Evolutionary conservation across 2,329 filamentous ascomycete species (phyloP).

Genomic region (Akanthomyces dipterigenus): DNA sequence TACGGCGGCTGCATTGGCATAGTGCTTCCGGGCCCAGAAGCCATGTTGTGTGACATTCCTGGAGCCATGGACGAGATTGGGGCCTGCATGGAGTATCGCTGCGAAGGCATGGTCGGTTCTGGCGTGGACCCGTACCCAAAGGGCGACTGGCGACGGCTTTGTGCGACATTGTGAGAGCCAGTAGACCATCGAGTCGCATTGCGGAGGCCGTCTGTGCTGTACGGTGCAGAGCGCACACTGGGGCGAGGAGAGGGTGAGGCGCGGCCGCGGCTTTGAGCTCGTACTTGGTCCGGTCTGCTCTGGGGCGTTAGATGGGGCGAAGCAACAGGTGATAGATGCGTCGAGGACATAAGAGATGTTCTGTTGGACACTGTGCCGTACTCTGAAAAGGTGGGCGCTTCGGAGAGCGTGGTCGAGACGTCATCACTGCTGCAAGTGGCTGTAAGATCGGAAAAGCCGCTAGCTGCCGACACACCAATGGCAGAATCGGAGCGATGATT

Average conservation of each 20-base stretch:
- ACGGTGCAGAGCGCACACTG: constrained; percentile 61
- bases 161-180: constrained; percentile 58
- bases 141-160: constrained; percentile 50
- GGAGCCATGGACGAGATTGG: constrained; percentile 20
- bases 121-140: constrained; percentile 57
- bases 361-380: constrained; percentile 61
- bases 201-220: constrained; percentile 59
- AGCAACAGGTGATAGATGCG: constrained; percentile 64
- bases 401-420: constrained; percentile 58
- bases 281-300: constrained; percentile 52
- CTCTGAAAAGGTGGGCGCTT: constrained; percentile 62
- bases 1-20: constrained; percentile 39
- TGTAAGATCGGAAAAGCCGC: constrained; percentile 59
- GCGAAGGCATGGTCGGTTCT: constrained; percentile 51
- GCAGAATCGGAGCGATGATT: constrained; percentile 66
- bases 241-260: constrained; percentile 66
- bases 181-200: constrained; percentile 73
- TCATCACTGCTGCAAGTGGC: constrained; percentile 54
- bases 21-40: constrained; percentile 34
- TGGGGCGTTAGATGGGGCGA: constrained; percentile 62
- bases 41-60: constrained; percentile 1
- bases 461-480: constrained; percentile 63
- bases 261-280: constrained; percentile 60
- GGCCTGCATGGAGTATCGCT: constrained; percentile 47
- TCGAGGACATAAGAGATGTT: constrained; percentile 64